A percentile compares a stretch with the other conserved stretches of the same genome.
These are phyloP conservation scores for Fragilariopsis cylindrus DNA, from an alignment of 108 stramenopile species.

Conservation along the genomic window DNA sequence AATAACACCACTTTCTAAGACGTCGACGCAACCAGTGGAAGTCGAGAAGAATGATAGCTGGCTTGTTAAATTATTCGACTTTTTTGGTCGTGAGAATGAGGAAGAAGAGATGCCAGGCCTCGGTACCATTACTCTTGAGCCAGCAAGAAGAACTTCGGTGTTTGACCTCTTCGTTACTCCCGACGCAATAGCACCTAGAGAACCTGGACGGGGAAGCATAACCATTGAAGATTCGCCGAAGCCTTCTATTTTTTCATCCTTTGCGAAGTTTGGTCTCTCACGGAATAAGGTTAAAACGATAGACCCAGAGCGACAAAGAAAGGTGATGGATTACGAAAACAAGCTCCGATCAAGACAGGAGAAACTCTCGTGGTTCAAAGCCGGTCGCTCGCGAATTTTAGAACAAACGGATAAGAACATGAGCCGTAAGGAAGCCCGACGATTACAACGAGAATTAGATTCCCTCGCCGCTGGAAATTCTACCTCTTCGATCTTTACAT, in stretches of 20 bases:
- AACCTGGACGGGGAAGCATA: slow-evolving; percentile 16
- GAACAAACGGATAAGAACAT: slow-evolving; percentile 6
- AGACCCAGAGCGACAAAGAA: slow-evolving; percentile 1
- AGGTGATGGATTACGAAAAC: slow-evolving; percentile 9
- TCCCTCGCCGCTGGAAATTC: slow-evolving; percentile 12
- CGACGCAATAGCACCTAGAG: not conserved
- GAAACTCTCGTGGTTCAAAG: slow-evolving; percentile 11
- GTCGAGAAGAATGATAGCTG: slow-evolving; percentile 11
- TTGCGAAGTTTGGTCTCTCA: slow-evolving; percentile 8
- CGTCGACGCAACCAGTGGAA: slow-evolving; percentile 11
- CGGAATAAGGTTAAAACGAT: not conserved
- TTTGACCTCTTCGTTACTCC: slow-evolving; percentile 15
- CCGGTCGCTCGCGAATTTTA: slow-evolving; percentile 12
- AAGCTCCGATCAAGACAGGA: slow-evolving; percentile 6
- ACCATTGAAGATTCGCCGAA: slow-evolving; percentile 5
- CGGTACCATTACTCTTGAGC: slow-evolving; percentile 11
- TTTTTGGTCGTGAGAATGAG: not conserved
- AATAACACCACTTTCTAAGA: not conserved
- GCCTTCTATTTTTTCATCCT: slow-evolving; percentile 13
- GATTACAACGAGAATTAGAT: slow-evolving; percentile 6
- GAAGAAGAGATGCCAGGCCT: slow-evolving; percentile 3
- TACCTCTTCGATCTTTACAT: not conserved
- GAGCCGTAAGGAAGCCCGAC: slow-evolving; percentile 16
- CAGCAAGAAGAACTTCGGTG: not conserved
- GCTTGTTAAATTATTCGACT: not conserved